A percentile compares a stretch with the other conserved stretches of the same genome.
phyloP scores from a whole-genome alignment of 768 basidiomycete species.

The Amanita polypyramis region DNA sequence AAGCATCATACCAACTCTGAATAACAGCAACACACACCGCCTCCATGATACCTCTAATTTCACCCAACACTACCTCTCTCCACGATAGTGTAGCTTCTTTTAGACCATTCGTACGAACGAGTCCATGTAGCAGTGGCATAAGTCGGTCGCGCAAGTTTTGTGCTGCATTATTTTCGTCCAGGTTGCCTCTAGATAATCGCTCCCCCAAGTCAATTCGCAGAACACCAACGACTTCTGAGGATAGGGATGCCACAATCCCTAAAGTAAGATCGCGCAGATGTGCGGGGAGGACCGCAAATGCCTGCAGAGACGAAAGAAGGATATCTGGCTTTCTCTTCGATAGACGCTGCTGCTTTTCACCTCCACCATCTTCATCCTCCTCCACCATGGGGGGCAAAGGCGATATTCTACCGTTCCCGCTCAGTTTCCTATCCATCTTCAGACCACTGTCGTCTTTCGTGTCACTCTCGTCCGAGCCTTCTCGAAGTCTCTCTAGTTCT shows the following conservation, averaged over 20 bases:
- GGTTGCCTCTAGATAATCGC: conserved; percentile 30
- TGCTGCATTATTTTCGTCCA: conserved; percentile 19
- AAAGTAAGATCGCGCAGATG: conserved; percentile 63
- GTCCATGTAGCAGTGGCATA: conserved; percentile 65
- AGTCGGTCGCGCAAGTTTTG: conserved; percentile 51
- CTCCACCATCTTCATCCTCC: conserved; percentile 16
- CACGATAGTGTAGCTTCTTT: conserved; percentile 60
- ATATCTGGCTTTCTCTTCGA: conserved; percentile 19
- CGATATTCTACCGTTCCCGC: conserved; percentile 15
- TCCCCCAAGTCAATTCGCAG: conserved; percentile 57
- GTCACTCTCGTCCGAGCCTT: conserved; percentile 11
- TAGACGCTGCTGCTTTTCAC: conserved; percentile 4
- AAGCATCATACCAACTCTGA: neutral
- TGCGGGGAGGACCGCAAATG: conserved; percentile 66
- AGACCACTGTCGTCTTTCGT: conserved; percentile 5
- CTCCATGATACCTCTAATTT: conserved; percentile 47
- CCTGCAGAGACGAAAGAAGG: conserved; percentile 56
- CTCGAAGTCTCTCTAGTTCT: conserved; percentile 52
- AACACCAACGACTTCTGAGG: conserved; percentile 66
- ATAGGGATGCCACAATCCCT: conserved; percentile 69
- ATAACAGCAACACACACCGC: conserved; percentile 33
- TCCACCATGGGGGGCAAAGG: conserved; percentile 29
- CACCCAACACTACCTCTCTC: conserved; percentile 56
- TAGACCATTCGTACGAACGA: conserved; percentile 62
- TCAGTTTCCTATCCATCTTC: neutral